Evolutionary conservation across 768 basidiomycete genomes (phyloP), one percentile per base, ranked within the genome.

Genomic region (Termitomyces sp.): DNA sequence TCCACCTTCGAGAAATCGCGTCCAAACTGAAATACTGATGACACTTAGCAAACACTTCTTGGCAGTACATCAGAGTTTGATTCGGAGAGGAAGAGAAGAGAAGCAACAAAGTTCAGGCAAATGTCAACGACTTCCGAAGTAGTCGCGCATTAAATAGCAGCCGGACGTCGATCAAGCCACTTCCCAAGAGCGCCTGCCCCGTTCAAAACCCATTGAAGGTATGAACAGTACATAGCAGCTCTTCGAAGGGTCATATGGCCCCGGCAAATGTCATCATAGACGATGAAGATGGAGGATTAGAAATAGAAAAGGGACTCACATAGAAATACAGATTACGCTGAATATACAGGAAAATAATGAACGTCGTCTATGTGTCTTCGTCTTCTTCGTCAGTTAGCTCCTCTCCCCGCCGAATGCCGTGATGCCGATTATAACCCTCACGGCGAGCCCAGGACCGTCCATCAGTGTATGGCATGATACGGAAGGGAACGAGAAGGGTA

Each of bases 321-420:
- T 44, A 35, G 9, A 50, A 32, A n/a, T 60, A 24, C 20, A 62
- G 24, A 52, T 54, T 28, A 18, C 20, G 15, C 12, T 32, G 46
- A n/a, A 36, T 20, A 55, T 38, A 15, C 40, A 36, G 28, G 55
- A 16, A n/a, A 20, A 18, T 20, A 4, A 28, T 42, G 15, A 4
- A 33, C 18, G n/a, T 13, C 20, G 33, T 45, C 61, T 65, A 70
- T 24, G 70, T 72, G 1, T 83, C 80, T 2, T 86, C 83, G 11
- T 85, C 85, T 7, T 86, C 87, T 22, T 95, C 94, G 66, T 94
- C 92, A 3, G 96, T 98, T 63, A 98, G 75, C 68, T 95, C 93
- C 60, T 96, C 96, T 18, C 88, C 91, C 36, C 78, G 78, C n/a
- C 81, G 75, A 3, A 95, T 72, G 5, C 90, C 89, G 2, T 73